Evolutionary conservation across 2,329 filamentous ascomycete species (phyloP).

Genomic region (Drechslerella coelobrocha): DNA sequence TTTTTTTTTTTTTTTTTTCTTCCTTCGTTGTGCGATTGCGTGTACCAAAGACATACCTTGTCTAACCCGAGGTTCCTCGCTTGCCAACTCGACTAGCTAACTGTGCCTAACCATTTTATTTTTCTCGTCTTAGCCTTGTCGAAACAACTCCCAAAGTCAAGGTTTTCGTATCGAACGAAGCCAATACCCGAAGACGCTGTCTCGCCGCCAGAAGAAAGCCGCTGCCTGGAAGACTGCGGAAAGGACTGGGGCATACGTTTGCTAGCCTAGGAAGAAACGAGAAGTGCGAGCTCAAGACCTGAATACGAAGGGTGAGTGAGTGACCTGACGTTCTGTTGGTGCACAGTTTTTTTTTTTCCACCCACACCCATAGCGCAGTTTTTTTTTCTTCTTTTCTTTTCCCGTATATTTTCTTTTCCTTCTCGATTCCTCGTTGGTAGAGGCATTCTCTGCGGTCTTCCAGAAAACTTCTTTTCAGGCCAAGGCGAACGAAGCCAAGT

Average conservation of each 20-base stretch:
- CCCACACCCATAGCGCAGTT: neutral
- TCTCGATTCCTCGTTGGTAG: neutral
- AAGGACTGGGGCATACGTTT: conserved; percentile 2
- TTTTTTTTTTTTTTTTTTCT: conserved; percentile 21
- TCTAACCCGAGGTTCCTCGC: conserved; percentile 38
- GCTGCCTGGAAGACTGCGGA: conserved; percentile 10
- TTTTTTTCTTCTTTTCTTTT: conserved; percentile 1
- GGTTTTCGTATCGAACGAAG: conserved; percentile 21
- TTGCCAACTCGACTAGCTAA: conserved; percentile 34
- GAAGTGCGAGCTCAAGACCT: conserved; percentile 24
- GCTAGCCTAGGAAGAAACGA: neutral
- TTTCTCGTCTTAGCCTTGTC: conserved; percentile 30
- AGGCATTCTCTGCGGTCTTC: conserved; percentile 33
- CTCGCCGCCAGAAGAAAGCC: conserved; percentile 13
- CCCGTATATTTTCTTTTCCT: conserved; percentile 11
- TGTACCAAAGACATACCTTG: conserved; percentile 32
- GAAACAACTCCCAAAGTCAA: conserved; percentile 13
- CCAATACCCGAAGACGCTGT: conserved; percentile 28
- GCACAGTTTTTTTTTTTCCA: conserved; percentile 1
- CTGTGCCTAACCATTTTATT: conserved; percentile 25
- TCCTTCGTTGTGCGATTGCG: conserved; percentile 16
- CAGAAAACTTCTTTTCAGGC: conserved; percentile 49
- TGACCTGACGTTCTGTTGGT: conserved; percentile 29
- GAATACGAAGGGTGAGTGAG: conserved; percentile 49
- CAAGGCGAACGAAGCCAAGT: conserved; percentile 50